Percentiles rank a stretch among this genome's conserved stretches.
Conservation (phyloP, 2,329 filamentous ascomycete genomes). For the Fusarium anguioides region DNA sequence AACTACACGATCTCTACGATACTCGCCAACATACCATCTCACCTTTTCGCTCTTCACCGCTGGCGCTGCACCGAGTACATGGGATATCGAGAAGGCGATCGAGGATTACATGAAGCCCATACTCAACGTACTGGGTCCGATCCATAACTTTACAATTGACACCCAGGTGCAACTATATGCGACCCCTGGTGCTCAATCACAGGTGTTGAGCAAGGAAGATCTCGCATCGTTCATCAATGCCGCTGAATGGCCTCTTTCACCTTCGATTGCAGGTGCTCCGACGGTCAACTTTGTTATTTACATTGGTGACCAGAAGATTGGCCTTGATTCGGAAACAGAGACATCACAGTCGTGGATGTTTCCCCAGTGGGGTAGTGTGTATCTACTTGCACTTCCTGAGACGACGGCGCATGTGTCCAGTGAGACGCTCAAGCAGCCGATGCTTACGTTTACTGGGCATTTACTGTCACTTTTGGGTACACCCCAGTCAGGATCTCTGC, state of each 20-base stretch:
- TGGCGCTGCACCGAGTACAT: conserved; percentile 80
- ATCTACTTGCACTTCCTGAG: conserved; percentile 63
- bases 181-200: conserved; percentile 69
- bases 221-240: conserved; percentile 96
- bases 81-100: conserved; percentile 89
- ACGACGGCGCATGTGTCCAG: conserved; percentile 65
- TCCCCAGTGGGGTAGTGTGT: conserved; percentile 89
- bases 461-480: conserved; percentile 88
- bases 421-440: conserved; percentile 77
- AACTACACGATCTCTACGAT: conserved; percentile 87
- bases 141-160: conserved; percentile 96
- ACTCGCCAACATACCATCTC: conserved; percentile 92
- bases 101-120: conserved; percentile 84
- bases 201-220: conserved; percentile 83
- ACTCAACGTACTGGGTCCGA: conserved; percentile 79
- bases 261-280: conserved; percentile 90
- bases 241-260: conserved; percentile 95
- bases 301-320: conserved; percentile 81
- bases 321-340: conserved; percentile 55
- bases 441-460: conserved; percentile 92
- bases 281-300: conserved; percentile 98
- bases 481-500: conserved; percentile 83
- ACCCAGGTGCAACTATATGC: conserved; percentile 97
- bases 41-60: conserved; percentile 96
- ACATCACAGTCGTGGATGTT: conserved; percentile 83